Conservation (phyloP, 768 basidiomycete genomes). For the Mycena galopus region DNA sequence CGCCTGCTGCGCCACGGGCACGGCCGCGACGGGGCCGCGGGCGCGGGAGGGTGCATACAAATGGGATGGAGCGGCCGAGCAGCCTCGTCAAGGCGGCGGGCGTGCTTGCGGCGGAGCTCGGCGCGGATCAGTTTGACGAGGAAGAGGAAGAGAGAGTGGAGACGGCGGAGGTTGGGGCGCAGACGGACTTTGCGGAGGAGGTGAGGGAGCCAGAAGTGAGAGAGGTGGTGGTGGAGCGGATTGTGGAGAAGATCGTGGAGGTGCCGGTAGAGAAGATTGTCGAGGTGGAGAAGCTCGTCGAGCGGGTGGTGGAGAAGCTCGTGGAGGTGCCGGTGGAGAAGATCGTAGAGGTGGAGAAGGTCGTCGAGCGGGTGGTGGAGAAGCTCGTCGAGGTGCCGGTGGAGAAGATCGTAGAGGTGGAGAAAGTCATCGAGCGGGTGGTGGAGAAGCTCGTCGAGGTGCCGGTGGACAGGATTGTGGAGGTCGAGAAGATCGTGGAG, state of each 20-base stretch:
- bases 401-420: constrained; percentile 41
- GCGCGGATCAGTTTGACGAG: constrained; percentile 44
- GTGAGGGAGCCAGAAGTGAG: constrained; percentile 34
- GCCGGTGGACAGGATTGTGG: constrained; percentile 34
- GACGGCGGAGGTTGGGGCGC: constrained; percentile 73
- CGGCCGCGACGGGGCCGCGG: constrained; percentile 32
- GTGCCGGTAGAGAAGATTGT: constrained; percentile 32
- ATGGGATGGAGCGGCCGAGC: constrained; percentile 56
- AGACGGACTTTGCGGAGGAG: constrained; percentile 65
- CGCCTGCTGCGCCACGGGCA: constrained; percentile 26
- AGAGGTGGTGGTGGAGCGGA: constrained; percentile 49
- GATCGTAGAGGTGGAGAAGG: constrained; percentile 34
- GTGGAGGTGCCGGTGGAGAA: constrained; percentile 60
- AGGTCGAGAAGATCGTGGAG: constrained; percentile 26
- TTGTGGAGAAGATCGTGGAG: constrained; percentile 53
- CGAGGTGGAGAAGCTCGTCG: constrained; percentile 48
- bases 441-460: constrained; percentile 54
- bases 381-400: constrained; percentile 54
- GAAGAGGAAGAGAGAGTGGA: constrained; percentile 56
- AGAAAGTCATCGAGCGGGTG: constrained; percentile 55
- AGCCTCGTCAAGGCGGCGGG: constrained; percentile 80
- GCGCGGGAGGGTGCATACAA: not conserved
- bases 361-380: constrained; percentile 58
- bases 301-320: constrained; percentile 42
- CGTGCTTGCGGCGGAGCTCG: constrained; percentile 76